Evolutionary conservation across 495 filamentous ascomycete species (phyloP), one percentile per base, ranked within the genome.

Genomic region (Choiromyces venosus): DNA sequence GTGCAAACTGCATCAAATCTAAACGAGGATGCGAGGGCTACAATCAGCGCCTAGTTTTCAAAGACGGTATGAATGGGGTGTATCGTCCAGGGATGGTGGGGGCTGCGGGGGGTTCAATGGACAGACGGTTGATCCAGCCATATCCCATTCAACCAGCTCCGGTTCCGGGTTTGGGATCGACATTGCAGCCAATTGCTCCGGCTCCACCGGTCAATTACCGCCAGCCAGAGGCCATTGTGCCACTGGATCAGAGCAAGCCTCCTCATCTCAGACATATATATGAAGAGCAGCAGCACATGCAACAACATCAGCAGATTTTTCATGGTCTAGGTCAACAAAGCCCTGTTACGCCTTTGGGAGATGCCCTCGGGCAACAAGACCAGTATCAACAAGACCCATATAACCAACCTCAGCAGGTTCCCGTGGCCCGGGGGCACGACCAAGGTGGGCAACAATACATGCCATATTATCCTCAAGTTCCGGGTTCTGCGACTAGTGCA

Each of bases 21-120:
- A 97, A 95, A 82, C 89, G 95, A 16, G 86, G 90, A 56, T 99
- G 95, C 82, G 94, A 98, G 83, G 95, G 95, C 46, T 99, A 99
- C 84, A 96, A 91, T 76, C 93, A 93, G 81, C 88, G 92, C 65
- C 90, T 99, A 42, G 86, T 97, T 56, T 97, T 99, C 87, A 97
- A 96, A 82, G 89, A 94, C 72, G 93, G 93, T 12, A 84, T 93
- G 69, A 80, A 79, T 52, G 76, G 76, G 29, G 72, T 81, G 76
- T 78, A 75, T 69, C 67, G 75, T 21, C 76, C 79, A 5, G 71
- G 79, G 29, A 73, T 77, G 69, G 37, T 79, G 66, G 89, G 90
- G 4, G 83, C 88, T n/a, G 86, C 85, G 42, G 83, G 84, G 37
- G 79, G 82, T 39, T 74, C 81, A 61, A 71, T 77, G 36, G 83